These are phyloP conservation scores for Candida fluviatilis DNA, from an alignment of 805 yeast genomes.

Conservation along the genomic window DNA sequence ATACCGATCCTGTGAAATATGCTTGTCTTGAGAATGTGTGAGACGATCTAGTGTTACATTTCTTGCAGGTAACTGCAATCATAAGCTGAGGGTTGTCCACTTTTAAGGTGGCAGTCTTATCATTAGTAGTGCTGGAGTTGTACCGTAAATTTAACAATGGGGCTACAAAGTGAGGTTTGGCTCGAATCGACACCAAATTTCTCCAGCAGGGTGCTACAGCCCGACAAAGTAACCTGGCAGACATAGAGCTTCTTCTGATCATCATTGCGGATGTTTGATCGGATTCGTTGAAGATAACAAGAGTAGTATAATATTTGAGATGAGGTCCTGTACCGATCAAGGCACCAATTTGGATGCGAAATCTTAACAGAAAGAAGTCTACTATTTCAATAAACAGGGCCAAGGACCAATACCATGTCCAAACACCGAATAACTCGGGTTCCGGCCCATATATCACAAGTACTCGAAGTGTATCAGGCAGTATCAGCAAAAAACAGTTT, in stretches of 20 bases:
- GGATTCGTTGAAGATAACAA: no score
- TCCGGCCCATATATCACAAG: slow-evolving; percentile 17
- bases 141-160: slow-evolving; percentile 1
- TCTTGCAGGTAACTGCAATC: slow-evolving; percentile 90
- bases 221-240: neutral
- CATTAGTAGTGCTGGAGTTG: neutral
- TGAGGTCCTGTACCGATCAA: neutral
- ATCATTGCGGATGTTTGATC: slow-evolving; percentile 13
- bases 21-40: slow-evolving; percentile 94
- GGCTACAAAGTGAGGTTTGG: neutral
- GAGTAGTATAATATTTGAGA: no score
- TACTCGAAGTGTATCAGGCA: slow-evolving; percentile 16
- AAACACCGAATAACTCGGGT: slow-evolving; percentile 16
- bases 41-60: slow-evolving; percentile 76
- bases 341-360: no score
- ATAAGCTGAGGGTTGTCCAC: slow-evolving; percentile 75
- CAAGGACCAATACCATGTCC: no score
- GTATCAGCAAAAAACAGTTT: slow-evolving; percentile 10
- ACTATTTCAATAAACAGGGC: no score
- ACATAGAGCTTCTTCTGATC: neutral
- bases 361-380: no score
- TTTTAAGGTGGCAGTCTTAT: slow-evolving; percentile 31
- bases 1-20: slow-evolving; percentile 78
- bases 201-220: neutral
- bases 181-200: neutral